Base-by-base conservation (phyloP, 257 asterid species). In the Solanum virginianum region DNA sequence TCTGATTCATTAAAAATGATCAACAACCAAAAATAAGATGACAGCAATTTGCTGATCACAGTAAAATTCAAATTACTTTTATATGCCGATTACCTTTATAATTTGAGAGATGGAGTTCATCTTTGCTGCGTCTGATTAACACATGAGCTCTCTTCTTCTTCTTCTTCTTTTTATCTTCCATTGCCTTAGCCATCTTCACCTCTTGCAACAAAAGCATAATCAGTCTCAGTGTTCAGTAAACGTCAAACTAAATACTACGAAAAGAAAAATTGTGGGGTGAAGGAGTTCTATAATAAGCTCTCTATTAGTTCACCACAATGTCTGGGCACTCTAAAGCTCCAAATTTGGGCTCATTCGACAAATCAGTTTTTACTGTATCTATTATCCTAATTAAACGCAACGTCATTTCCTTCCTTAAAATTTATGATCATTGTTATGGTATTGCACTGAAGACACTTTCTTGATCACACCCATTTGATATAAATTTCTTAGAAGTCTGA, bases 1-100 rank as follows among this genome's bases (percentile, higher is more conserved):
- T 65, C 83, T 39, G 87, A 49, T 81, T 71, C 88, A 56, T 89
- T 93, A 88, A 85, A 53, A 69, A 17, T 70, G 22, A 60, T 87
- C 80, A 47, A 32, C 81, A 26, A 29, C 53, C 51, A 29, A 54
- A 49, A 36, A 24, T 17, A 36, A 60, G 66, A 60, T n/a, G 10
- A 15, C 79, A 88, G 36, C 16, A 49, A 79, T 20, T 65, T 24
- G 41, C 49, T 75, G 43, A 20, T 49, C 45, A 68, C 66, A 77
- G 9, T 36, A 65, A 70, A 65, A 69, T 65, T 39, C 79, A 54
- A 26, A 53, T 51, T 5, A 56, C 15, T 15, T 77, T 26, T 4
- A 59, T 59, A 15, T 29, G 20, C 18, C 3, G 32, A 53, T 17
- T 84, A 91, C 91, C 92, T 86, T 81, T 86, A 77, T 51, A 39